phyloP scores from a whole-genome alignment of 768 basidiomycete genomes.

The Coprinopsis strossmayeri region DNA sequence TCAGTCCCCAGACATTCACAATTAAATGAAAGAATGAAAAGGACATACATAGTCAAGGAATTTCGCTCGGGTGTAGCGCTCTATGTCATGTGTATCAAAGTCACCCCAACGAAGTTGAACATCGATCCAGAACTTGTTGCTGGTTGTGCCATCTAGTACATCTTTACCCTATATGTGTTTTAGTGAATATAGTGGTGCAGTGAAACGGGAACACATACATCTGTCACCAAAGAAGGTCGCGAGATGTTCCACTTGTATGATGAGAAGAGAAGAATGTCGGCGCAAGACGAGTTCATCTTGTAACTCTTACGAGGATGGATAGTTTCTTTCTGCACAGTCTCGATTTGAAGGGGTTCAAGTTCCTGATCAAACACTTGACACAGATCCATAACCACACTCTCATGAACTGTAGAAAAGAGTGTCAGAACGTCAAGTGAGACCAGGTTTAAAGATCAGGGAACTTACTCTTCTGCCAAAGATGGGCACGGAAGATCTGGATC shows the following conservation, averaged over 20 bases:
- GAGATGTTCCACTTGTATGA: slow-evolving; percentile 98
- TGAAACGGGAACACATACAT: slow-evolving; percentile 42
- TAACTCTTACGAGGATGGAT: slow-evolving; percentile 99
- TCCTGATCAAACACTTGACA: slow-evolving; percentile 99
- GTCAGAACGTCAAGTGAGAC: too few relatives aligned
- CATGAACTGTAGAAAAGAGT: slow-evolving; percentile 53
- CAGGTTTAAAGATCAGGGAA: too few relatives aligned
- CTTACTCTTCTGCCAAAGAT: slow-evolving; percentile 99
- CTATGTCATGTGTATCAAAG: slow-evolving; percentile 98
- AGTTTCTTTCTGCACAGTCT: slow-evolving; percentile 99
- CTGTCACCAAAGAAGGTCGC: slow-evolving; percentile 90
- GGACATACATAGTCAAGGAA: slow-evolving; percentile 89
- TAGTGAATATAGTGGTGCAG: not conserved
- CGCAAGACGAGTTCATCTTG: slow-evolving; percentile 99
- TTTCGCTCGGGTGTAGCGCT: slow-evolving; percentile 97
- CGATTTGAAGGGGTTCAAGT: slow-evolving; percentile 94
- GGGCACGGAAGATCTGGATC: slow-evolving; percentile 99
- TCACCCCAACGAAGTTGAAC: slow-evolving; percentile 96
- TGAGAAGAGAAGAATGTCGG: slow-evolving; percentile 96
- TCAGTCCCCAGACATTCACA: not conserved
- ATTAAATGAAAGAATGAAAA: slow-evolving; percentile 1
- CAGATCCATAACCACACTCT: slow-evolving; percentile 90
- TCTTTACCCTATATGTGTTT: slow-evolving; percentile 66
- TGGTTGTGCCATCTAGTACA: slow-evolving; percentile 94
- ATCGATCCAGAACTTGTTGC: slow-evolving; percentile 98